phyloP scores from a whole-genome alignment of 1,139 yeast genomes.

The Debaryomycetaceae sp. region DNA sequence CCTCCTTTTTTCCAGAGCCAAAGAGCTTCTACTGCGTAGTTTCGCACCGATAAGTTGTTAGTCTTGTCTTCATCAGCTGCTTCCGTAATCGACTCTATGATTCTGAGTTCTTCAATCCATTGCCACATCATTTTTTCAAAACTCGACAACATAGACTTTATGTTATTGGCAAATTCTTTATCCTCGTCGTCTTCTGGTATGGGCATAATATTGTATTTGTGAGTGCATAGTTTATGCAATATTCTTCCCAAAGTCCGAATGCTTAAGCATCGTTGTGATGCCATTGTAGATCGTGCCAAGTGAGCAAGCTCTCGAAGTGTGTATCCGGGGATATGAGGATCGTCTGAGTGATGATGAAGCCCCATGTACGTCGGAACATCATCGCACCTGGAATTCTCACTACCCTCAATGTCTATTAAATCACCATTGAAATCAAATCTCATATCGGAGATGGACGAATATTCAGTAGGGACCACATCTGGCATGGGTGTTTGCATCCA shows the following conservation, averaged over 20 bases:
- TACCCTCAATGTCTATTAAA: conserved; percentile 49
- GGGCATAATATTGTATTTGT: conserved; percentile 52
- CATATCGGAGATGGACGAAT: conserved; percentile 64
- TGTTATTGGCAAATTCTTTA: conserved; percentile 34
- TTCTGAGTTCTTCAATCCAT: conserved; percentile 58
- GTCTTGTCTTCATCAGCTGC: conserved; percentile 72
- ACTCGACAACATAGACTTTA: conserved; percentile 34
- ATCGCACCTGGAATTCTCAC: conserved; percentile 33
- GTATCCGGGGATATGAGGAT: conserved; percentile 90
- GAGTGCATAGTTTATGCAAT: conserved; percentile 72
- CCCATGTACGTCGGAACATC: conserved; percentile 63
- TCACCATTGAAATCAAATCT: conserved; percentile 89
- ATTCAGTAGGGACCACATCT: conserved; percentile 40
- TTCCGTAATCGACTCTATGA: conserved; percentile 69
- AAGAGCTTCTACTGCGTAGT: conserved; percentile 86
- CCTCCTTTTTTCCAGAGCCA: conserved; percentile 92
- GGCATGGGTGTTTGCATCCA: conserved; percentile 83
- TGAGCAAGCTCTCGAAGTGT: conserved; percentile 81
- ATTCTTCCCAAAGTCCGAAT: conserved; percentile 86
- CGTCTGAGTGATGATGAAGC: conserved; percentile 86
- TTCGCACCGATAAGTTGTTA: conserved; percentile 69
- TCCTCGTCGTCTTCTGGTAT: conserved; percentile 30
- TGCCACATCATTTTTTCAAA: conserved; percentile 76
- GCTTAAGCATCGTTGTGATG: conserved; percentile 85
- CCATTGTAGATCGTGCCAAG: conserved; percentile 70